A percentile compares a stretch with the other conserved stretches of the same genome.
phyloP scores from a whole-genome alignment of 108 stramenopile genomes.

The Cyclostephanos tholiformis region DNA sequence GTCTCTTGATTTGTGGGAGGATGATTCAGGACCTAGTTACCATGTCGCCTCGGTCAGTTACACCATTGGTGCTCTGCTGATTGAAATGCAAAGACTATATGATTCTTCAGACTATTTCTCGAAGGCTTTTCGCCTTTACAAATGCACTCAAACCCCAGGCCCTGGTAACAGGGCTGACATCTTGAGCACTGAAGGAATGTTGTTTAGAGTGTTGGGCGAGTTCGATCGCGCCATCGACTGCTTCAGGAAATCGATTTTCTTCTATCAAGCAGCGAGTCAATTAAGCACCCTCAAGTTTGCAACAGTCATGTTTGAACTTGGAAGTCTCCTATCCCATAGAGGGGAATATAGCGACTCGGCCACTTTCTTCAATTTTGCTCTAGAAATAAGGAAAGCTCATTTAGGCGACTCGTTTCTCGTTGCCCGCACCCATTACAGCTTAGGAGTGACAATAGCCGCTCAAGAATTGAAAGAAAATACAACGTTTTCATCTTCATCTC shows the following conservation, averaged over 20 bases:
- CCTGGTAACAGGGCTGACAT: constrained; percentile 15
- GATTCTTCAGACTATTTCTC: constrained; percentile 46
- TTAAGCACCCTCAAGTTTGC: constrained; percentile 36
- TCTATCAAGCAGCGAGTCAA: constrained; percentile 20
- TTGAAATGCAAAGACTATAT: constrained; percentile 68
- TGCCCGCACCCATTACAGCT: constrained; percentile 47
- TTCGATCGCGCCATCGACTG: constrained; percentile 22
- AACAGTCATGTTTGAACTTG: constrained; percentile 45
- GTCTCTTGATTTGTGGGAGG: constrained; percentile 35
- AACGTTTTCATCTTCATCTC: constrained; percentile 17
- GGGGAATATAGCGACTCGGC: constrained; percentile 30
- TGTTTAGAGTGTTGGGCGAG: constrained; percentile 35
- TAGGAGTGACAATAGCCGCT: constrained; percentile 46
- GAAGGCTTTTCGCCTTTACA: constrained; percentile 37
- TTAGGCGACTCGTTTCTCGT: constrained; percentile 44
- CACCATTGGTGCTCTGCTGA: constrained; percentile 64
- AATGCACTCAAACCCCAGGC: constrained; percentile 4
- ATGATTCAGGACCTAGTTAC: constrained; percentile 25
- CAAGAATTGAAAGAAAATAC: constrained; percentile 23
- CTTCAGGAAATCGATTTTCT: constrained; percentile 25
- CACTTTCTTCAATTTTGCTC: constrained; percentile 35
- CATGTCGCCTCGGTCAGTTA: constrained; percentile 31
- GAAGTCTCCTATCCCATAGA: constrained; percentile 27
- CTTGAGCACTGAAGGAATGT: constrained; percentile 50
- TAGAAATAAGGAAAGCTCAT: constrained; percentile 28